These are phyloP conservation scores for Albatrellus ellisii DNA, from an alignment of 768 basidiomycete species.

Conservation along the genomic window DNA sequence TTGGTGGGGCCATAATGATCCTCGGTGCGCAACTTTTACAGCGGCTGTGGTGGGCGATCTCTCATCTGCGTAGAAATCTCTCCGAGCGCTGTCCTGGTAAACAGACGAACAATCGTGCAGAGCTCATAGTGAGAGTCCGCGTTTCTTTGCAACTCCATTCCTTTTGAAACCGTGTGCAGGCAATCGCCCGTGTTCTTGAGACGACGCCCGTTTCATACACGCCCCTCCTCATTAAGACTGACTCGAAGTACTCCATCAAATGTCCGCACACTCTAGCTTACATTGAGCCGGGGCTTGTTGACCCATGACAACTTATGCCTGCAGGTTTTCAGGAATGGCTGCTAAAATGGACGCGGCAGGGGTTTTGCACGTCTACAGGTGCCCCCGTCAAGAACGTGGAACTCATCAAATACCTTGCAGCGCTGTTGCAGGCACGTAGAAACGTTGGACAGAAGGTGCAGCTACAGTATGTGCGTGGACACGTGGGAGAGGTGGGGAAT, in stretches of 20 bases:
- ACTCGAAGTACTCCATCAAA: slow-evolving; percentile 73
- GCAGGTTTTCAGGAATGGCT: slow-evolving; percentile 63
- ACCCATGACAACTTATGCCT: slow-evolving; percentile 6
- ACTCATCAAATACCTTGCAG: slow-evolving; percentile 58
- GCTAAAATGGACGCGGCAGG: slow-evolving; percentile 45
- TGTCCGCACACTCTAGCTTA: slow-evolving; percentile 31
- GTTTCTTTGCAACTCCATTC: not conserved
- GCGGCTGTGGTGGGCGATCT: not conserved
- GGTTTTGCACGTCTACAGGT: slow-evolving; percentile 34
- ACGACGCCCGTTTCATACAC: slow-evolving; percentile 41
- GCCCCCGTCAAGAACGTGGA: slow-evolving; percentile 57
- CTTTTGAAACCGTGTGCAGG: slow-evolving; percentile 30
- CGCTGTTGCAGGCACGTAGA: slow-evolving; percentile 42
- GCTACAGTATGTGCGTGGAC: slow-evolving; percentile 68
- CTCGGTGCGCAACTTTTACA: slow-evolving; percentile 31
- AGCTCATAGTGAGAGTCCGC: slow-evolving; percentile 52
- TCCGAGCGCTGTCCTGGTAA: slow-evolving; percentile 71
- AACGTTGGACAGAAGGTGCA: slow-evolving; percentile 37
- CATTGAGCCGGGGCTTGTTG: not conserved
- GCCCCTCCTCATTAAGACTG: slow-evolving; percentile 66
- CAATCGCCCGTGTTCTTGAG: slow-evolving; percentile 74
- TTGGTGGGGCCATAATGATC: slow-evolving; percentile 68
- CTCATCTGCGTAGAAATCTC: slow-evolving; percentile 42
- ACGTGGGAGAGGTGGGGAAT: slow-evolving; percentile 68
- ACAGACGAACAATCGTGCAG: slow-evolving; percentile 84